phyloP scores from a whole-genome alignment of 306 rosid genomes.

The Boehmeria nivea region DNA sequence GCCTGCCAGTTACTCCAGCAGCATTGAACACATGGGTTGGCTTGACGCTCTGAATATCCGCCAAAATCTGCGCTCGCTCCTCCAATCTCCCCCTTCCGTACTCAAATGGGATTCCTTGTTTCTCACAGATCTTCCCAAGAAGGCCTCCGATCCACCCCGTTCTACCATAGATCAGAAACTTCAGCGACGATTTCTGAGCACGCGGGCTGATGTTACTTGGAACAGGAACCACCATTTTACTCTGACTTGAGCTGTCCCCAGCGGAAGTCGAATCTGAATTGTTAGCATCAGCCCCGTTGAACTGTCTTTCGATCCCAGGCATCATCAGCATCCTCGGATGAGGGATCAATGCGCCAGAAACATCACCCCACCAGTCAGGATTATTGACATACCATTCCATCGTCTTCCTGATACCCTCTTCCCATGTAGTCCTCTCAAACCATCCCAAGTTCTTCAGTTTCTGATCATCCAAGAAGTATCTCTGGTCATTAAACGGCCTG shows the following conservation, averaged over 20 bases:
- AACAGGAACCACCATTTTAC: conserved; percentile 23
- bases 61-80: conserved; percentile 38
- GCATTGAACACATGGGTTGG: conserved; percentile 58
- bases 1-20: conserved; percentile 41
- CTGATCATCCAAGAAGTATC: conserved; percentile 49
- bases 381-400: conserved; percentile 52
- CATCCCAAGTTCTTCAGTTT: conserved; percentile 52
- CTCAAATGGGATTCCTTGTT: conserved; percentile 36
- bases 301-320: conserved; percentile 43
- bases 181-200: conserved; percentile 31
- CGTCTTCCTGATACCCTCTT: conserved; percentile 46
- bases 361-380: conserved; percentile 64
- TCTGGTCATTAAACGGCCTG: conserved; percentile 55
- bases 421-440: conserved; percentile 47
- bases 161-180: conserved; percentile 47
- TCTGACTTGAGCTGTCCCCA: conserved; percentile 17
- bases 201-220: conserved; percentile 13
- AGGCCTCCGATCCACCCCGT: conserved; percentile 55
- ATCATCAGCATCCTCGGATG: conserved; percentile 55
- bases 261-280: neutral
- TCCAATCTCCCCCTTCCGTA: conserved; percentile 43
- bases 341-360: conserved; percentile 54
- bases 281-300: conserved; percentile 28
- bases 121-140: conserved; percentile 44
- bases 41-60: conserved; percentile 33